Evolutionary conservation across 2,329 filamentous ascomycete genomes (phyloP).

Genomic region (Aureobasidium musti): DNA sequence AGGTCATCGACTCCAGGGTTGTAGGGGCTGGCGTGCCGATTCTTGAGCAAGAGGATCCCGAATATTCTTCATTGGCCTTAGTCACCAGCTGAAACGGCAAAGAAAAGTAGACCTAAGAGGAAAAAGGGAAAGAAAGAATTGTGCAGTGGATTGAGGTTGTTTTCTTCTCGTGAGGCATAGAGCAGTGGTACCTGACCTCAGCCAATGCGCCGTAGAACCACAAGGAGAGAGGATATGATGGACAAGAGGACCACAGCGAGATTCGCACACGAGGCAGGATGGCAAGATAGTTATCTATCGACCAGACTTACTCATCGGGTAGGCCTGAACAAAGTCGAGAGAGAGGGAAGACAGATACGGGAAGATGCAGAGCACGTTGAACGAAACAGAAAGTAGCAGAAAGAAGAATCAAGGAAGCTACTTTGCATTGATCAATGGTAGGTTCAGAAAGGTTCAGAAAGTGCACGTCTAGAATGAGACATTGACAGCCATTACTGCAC

Average conservation of each 20-base stretch:
- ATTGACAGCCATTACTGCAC: background rate
- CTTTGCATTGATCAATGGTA: background rate
- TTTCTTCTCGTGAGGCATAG: too few species aligned
- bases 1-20: background rate
- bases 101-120: too few species aligned
- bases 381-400: background rate
- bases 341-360: background rate
- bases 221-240: background rate
- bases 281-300: background rate
- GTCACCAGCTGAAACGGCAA: too few species aligned
- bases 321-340: background rate
- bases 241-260: background rate
- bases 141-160: too few species aligned
- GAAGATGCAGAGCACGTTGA: background rate
- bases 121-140: too few species aligned
- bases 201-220: too few species aligned
- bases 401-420: background rate
- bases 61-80: background rate
- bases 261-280: background rate
- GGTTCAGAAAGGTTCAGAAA: background rate
- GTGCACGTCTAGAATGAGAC: background rate
- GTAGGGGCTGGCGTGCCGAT: background rate
- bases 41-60: background rate
- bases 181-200: background rate
- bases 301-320: background rate